Percentiles rank a stretch among this genome's conserved stretches.
Evolutionary conservation across 768 basidiomycete species (phyloP).

Genomic region (Sistotremastrum suecicum): DNA sequence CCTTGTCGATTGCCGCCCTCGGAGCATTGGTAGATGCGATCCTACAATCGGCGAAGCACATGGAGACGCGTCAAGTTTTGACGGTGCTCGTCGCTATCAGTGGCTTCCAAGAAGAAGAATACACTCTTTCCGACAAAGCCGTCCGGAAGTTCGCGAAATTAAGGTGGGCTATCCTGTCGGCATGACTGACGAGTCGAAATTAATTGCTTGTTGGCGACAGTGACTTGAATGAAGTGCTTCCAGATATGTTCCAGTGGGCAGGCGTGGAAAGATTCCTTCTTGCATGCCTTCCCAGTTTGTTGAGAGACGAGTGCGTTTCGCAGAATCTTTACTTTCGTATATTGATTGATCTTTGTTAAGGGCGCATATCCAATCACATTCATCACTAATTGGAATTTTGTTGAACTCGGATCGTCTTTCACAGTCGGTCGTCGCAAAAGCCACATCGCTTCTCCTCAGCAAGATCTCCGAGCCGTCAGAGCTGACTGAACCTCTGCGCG

Average conservation of each 20-base stretch:
- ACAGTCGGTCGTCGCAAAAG: too few relatives aligned
- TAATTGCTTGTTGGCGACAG: conserved; percentile 16
- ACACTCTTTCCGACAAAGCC: conserved; percentile 25
- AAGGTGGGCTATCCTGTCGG: conserved; percentile 33
- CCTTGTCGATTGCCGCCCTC: conserved; percentile 42
- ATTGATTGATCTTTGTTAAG: too few relatives aligned
- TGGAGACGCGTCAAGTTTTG: conserved; percentile 45
- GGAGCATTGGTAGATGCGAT: conserved; percentile 44
- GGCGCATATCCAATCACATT: too few relatives aligned
- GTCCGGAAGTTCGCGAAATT: conserved; percentile 15
- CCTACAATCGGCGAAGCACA: conserved; percentile 26
- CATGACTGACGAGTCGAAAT: conserved; percentile 19
- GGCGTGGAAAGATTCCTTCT: conserved; percentile 44
- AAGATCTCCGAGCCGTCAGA: too few relatives aligned
- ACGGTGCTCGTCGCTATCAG: conserved; percentile 54
- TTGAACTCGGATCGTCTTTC: too few relatives aligned
- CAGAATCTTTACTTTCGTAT: too few relatives aligned
- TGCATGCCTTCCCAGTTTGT: too few relatives aligned
- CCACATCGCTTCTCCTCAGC: too few relatives aligned
- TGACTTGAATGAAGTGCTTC: conserved; percentile 31
- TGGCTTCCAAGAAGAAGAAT: conserved; percentile 43
- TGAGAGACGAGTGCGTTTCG: too few relatives aligned
- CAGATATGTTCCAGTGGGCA: conserved; percentile 27
- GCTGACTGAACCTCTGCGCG: conserved; percentile 19
- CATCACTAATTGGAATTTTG: too few relatives aligned